These are phyloP conservation scores for Pestalotiopsis sp. DNA, from an alignment of 2,329 filamentous ascomycete genomes.

Conservation along the genomic window DNA sequence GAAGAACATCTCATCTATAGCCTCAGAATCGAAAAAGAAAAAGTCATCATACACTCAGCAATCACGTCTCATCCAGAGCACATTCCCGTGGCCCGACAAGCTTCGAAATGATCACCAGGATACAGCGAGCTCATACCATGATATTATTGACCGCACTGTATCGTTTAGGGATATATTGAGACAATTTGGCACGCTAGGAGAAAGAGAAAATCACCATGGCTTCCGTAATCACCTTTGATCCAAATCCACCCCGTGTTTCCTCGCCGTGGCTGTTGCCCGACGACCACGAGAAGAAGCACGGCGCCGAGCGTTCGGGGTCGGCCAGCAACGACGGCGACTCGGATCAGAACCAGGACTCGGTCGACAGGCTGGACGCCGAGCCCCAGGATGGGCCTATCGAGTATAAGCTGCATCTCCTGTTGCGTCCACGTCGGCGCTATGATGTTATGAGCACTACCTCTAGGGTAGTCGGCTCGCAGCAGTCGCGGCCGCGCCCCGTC, in stretches of 20 bases:
- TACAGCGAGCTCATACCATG: constrained; percentile 32
- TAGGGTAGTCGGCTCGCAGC: constrained; percentile 31
- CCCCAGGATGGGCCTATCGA: constrained; percentile 94
- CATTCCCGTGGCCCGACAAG: constrained; percentile 22
- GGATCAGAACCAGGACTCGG: constrained; percentile 31
- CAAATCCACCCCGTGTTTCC: constrained; percentile 81
- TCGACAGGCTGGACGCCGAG: constrained; percentile 77
- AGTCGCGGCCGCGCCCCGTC: constrained; percentile 27
- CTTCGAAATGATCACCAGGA: constrained; percentile 42
- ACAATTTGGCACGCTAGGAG: neutral
- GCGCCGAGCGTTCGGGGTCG: constrained; percentile 30
- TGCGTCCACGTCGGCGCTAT: constrained; percentile 77
- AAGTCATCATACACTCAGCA: neutral
- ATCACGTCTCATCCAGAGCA: no score
- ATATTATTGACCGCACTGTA: constrained; percentile 17
- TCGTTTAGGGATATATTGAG: constrained; percentile 5
- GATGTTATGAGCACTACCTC: constrained; percentile 66
- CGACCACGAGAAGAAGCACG: constrained; percentile 38
- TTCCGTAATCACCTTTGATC: constrained; percentile 94
- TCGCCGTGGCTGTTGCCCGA: constrained; percentile 82
- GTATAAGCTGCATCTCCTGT: constrained; percentile 90
- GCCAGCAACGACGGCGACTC: constrained; percentile 31
- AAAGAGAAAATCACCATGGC: constrained; percentile 61
- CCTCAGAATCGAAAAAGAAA: neutral
- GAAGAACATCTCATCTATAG: constrained; percentile 3